These are phyloP conservation scores for Scedosporium boydii DNA, from an alignment of 2,329 filamentous ascomycete genomes.

Conservation along the genomic window DNA sequence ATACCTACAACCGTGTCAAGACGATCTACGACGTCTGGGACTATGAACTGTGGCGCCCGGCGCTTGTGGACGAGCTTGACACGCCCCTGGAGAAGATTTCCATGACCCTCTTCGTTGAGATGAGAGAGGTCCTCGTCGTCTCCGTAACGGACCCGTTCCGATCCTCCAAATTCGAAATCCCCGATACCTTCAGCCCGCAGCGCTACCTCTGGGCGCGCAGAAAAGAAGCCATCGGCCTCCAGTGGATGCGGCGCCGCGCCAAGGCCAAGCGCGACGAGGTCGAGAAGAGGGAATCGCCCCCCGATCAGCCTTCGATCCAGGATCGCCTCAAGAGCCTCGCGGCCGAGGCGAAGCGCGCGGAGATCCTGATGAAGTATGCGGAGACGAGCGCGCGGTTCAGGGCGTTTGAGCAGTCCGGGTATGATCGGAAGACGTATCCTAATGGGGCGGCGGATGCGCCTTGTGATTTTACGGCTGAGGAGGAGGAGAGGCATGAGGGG, in stretches of 20 bases:
- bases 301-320: not conserved
- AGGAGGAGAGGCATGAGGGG: slow-evolving; percentile 12
- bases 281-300: not conserved
- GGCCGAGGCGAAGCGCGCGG: slow-evolving; percentile 10
- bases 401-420: slow-evolving; percentile 26
- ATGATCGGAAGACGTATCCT: slow-evolving; percentile 26
- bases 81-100: slow-evolving; percentile 30
- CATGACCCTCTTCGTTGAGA: slow-evolving; percentile 23
- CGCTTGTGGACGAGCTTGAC: slow-evolving; percentile 25
- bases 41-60: slow-evolving; percentile 36
- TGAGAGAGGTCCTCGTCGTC: slow-evolving; percentile 41
- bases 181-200: slow-evolving; percentile 42
- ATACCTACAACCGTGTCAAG: slow-evolving; percentile 15
- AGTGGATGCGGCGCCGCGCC: slow-evolving; percentile 5
- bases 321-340: not conserved
- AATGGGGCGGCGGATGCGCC: slow-evolving; percentile 27
- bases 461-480: slow-evolving; percentile 22
- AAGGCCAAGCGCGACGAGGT: not conserved
- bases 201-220: slow-evolving; percentile 37
- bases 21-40: slow-evolving; percentile 40
- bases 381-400: slow-evolving; percentile 25
- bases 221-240: slow-evolving; percentile 26
- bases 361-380: slow-evolving; percentile 20
- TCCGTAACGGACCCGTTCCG: slow-evolving; percentile 32
- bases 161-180: slow-evolving; percentile 15